Evolutionary conservation across 495 filamentous ascomycete species (phyloP).

Genomic region (Neurospora hispaniola): DNA sequence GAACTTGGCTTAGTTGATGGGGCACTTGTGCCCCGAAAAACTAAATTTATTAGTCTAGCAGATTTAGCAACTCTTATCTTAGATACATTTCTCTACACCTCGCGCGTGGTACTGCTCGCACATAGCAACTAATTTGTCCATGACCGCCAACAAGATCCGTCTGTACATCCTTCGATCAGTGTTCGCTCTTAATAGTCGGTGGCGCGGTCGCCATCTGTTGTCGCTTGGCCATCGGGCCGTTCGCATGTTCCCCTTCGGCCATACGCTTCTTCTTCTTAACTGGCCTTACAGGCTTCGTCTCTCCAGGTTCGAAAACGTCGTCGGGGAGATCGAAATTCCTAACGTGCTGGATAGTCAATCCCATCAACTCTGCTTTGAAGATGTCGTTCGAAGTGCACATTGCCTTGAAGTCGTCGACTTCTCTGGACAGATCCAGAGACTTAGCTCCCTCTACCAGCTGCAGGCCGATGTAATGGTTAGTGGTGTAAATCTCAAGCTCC

Average conservation of each 20-base stretch:
- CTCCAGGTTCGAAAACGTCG: constrained; percentile 79
- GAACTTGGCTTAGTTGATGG: constrained; percentile 11
- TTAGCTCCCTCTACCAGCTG: constrained; percentile 36
- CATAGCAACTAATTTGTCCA: background rate
- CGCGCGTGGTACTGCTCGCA: background rate
- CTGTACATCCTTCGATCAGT: background rate
- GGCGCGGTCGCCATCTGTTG: constrained; percentile 28
- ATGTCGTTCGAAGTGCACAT: constrained; percentile 55
- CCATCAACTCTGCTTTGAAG: constrained; percentile 48
- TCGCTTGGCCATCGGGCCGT: constrained; percentile 12
- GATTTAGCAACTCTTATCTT: background rate
- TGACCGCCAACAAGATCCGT: background rate
- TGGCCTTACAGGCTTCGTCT: constrained; percentile 54
- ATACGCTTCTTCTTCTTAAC: constrained; percentile 37
- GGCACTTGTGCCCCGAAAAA: constrained; percentile 28
- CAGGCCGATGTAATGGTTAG: constrained; percentile 27
- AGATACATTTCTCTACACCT: background rate
- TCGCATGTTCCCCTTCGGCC: constrained; percentile 10
- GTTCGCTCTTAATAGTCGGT: background rate
- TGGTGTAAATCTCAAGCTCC: constrained; percentile 18
- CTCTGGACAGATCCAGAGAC: constrained; percentile 56
- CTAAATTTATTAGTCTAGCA: constrained; percentile 24
- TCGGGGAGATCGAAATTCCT: constrained; percentile 76
- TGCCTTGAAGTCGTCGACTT: constrained; percentile 64
- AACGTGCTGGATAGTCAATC: constrained; percentile 60